Evolutionary conservation across 768 basidiomycete species (phyloP).

Genomic region (Pleurotus citrinopileatus): DNA sequence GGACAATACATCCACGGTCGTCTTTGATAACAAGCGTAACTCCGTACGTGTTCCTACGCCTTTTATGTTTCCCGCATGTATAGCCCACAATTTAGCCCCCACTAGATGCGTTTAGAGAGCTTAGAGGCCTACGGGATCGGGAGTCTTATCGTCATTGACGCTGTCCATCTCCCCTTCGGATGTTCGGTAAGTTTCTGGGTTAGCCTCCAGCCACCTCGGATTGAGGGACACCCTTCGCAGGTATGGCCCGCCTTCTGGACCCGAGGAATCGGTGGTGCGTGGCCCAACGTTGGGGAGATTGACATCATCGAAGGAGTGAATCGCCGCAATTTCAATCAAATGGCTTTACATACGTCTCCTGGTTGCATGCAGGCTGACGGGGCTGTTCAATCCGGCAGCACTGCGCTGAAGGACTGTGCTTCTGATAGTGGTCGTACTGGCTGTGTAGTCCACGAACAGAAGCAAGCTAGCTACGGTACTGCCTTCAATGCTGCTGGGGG

Average conservation of each 20-base stretch:
- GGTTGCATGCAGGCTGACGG: constrained; percentile 38
- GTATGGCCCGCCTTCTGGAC: constrained; percentile 72
- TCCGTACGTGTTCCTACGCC: constrained; percentile 58
- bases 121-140: constrained; percentile 35
- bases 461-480: constrained; percentile 56
- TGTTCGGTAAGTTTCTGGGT: constrained; percentile 34
- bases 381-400: constrained; percentile 46
- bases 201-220: no score
- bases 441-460: constrained; percentile 58
- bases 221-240: no score
- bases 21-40: constrained; percentile 56
- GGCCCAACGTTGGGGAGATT: constrained; percentile 65
- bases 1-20: constrained; percentile 63
- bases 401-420: constrained; percentile 52
- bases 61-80: constrained; percentile 38
- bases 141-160: constrained; percentile 59
- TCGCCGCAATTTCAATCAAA: constrained; percentile 47
- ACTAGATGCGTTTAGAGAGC: neutral
- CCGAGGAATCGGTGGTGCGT: constrained; percentile 40
- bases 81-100: no score
- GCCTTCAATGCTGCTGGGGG: constrained; percentile 65
- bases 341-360: constrained; percentile 49
- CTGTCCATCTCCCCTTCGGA: constrained; percentile 62
- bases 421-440: constrained; percentile 55
- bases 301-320: constrained; percentile 73